Conservation (phyloP, 192 early-diverging fungal species). For the Umbelopsis ramanniana region DNA sequence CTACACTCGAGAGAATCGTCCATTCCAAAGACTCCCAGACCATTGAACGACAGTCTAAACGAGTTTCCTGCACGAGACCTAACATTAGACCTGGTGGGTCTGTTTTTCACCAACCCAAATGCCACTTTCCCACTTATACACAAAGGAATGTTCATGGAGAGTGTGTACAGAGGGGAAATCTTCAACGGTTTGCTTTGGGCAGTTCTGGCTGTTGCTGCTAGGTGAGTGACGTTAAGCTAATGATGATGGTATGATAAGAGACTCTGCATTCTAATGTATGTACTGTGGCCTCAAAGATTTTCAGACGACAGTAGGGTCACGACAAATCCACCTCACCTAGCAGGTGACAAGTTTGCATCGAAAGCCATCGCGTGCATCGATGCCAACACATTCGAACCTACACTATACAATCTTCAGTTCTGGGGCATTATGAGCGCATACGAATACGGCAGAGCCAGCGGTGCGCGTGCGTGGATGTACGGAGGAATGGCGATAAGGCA, state of each 20-base stretch:
- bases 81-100: conserved; percentile 45
- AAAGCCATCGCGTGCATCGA: conserved; percentile 46
- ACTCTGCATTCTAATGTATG: not conserved
- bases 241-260: not conserved
- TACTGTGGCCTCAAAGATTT: conserved; percentile 27
- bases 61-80: conserved; percentile 49
- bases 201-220: conserved; percentile 51
- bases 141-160: conserved; percentile 44
- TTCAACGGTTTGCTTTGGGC: conserved; percentile 49
- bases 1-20: not conserved
- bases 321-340: conserved; percentile 50
- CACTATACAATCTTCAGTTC: conserved; percentile 49
- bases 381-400: conserved; percentile 44
- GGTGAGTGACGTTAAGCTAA: conserved; percentile 22
- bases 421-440: conserved; percentile 40
- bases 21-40: not conserved
- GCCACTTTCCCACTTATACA: conserved; percentile 53
- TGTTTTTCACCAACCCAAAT: conserved; percentile 54
- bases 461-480: conserved; percentile 55
- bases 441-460: conserved; percentile 39
- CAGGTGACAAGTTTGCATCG: conserved; percentile 53
- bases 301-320: conserved; percentile 49
- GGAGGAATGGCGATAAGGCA: conserved; percentile 52
- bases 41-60: conserved; percentile 7
- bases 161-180: conserved; percentile 48